Evolutionary conservation across 805 yeast species (phyloP), one percentile per base, ranked within the genome.

Genomic region (Candida silvicultrix): DNA sequence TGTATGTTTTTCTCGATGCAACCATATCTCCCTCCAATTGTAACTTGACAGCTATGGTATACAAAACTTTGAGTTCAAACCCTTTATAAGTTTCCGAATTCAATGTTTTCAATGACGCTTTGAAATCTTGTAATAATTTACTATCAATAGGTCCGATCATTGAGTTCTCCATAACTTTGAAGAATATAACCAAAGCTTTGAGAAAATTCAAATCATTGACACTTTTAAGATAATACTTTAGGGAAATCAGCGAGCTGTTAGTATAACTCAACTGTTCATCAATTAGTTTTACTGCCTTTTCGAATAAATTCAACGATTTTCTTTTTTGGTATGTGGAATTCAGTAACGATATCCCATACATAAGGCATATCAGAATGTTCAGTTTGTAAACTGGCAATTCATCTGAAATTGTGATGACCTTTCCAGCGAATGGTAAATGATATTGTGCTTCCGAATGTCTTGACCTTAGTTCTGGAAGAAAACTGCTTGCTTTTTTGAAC

Each of bases 321-420:
- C 62, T 49, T 18, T 51, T 52, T 18, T 55, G 58, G 45, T 48
- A 55, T 6, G 60, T 49, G 1, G 47, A 22, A 20, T 54, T 48
- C 21, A 55, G 21, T 0, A 35, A 42, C 8, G 51, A 40, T 1
- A 52, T 32, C 0, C 55, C 58, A 45, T 44, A 48, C 5, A 47
- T 4, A 7, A 54, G 18, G 10, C 42, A 25, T 20, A 54, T 49
- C 3, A 47, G 9, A 7, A 35, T 18, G 19, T 45, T 49, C 12
- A 52, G n/a, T 14, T 34, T n/a, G 7, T 46, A 49, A 37, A 41
- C 25, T 16, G 48, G 20, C 44, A 49, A 45, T 4, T 38, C 37
- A 11, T 50, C 39, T 8, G 39, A 23, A 19, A 40, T 10, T n/a
- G 35, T 31, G 18, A 37, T 19, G 3, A 21, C 23, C 11, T 11